A percentile compares a stretch with the other conserved stretches of the same genome.
phyloP scores from a whole-genome alignment of 768 basidiomycete species.

The Hericium coralloides region DNA sequence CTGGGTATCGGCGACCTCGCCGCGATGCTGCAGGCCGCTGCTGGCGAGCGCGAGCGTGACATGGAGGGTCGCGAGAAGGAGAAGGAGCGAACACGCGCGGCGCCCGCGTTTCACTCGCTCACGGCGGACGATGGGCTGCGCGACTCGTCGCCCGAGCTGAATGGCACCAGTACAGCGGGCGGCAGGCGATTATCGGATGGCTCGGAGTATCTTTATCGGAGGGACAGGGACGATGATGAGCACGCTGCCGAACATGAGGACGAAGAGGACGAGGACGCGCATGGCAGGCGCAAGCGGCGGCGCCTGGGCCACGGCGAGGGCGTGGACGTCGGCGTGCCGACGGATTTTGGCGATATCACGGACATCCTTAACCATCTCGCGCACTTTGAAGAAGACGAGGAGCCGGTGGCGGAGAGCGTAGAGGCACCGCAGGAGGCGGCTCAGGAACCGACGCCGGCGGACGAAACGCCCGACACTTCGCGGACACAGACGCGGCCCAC shows the following conservation, averaged over 20 bases:
- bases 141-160: constrained; percentile 4
- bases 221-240: constrained; percentile 16
- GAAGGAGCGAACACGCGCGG: constrained; percentile 50
- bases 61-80: constrained; percentile 31
- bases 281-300: constrained; percentile 13
- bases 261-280: constrained; percentile 18
- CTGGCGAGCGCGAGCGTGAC: background rate
- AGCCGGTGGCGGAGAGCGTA: constrained; percentile 10
- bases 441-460: constrained; percentile 6
- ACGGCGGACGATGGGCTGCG: constrained; percentile 41
- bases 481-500: background rate
- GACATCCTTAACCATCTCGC: constrained; percentile 72
- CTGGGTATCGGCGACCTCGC: constrained; percentile 58
- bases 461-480: constrained; percentile 3
- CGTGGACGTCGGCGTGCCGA: constrained; percentile 22
- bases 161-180: background rate
- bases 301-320: constrained; percentile 22
- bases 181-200: constrained; percentile 15
- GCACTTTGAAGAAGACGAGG: constrained; percentile 53
- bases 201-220: constrained; percentile 27
- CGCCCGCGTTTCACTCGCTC: constrained; percentile 73
- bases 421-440: constrained; percentile 1
- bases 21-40: constrained; percentile 68
- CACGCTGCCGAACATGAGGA: constrained; percentile 15
- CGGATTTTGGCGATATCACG: constrained; percentile 70